Conservation (phyloP, 2,329 filamentous ascomycete genomes). For the Fusarium sp. region DNA sequence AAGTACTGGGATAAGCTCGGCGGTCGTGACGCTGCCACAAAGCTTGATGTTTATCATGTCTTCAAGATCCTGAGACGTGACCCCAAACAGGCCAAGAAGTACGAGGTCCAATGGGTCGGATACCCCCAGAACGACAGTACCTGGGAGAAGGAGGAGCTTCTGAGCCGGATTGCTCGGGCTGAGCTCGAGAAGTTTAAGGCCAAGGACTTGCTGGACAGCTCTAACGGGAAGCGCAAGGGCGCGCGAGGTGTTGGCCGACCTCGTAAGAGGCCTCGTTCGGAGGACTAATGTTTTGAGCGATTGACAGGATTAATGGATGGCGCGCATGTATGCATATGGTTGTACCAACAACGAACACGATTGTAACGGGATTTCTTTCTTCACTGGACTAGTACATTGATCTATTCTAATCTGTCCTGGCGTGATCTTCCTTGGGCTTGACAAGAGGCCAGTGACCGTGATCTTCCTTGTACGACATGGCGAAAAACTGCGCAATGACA, state of each 20-base stretch:
- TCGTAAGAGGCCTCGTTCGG: slow-evolving; percentile 38
- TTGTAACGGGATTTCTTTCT: slow-evolving; percentile 29
- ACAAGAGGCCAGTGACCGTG: slow-evolving; percentile 62
- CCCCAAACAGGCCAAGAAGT: slow-evolving; percentile 36
- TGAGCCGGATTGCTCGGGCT: slow-evolving; percentile 39
- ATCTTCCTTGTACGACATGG: slow-evolving; percentile 74
- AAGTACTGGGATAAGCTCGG: slow-evolving; percentile 44
- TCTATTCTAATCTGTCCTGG: slow-evolving; percentile 14
- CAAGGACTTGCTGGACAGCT: slow-evolving; percentile 26
- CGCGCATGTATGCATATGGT: slow-evolving; percentile 16
- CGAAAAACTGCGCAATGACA: slow-evolving; percentile 75
- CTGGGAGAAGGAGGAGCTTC: slow-evolving; percentile 39
- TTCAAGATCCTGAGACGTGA: slow-evolving; percentile 44
- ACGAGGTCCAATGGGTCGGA: slow-evolving; percentile 45
- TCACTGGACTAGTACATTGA: not conserved
- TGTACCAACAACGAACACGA: slow-evolving; percentile 26
- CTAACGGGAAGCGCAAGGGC: slow-evolving; percentile 38
- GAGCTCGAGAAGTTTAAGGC: slow-evolving; percentile 44
- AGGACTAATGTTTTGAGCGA: slow-evolving; percentile 13
- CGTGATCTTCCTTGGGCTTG: slow-evolving; percentile 47
- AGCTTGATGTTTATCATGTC: slow-evolving; percentile 42
- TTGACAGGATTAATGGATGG: not conserved
- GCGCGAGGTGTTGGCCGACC: slow-evolving; percentile 41
- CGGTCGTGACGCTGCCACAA: slow-evolving; percentile 42
- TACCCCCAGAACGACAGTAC: slow-evolving; percentile 16